These are phyloP conservation scores for Alternaria infectoria DNA, from an alignment of 2,329 filamentous ascomycete species.

Conservation along the genomic window DNA sequence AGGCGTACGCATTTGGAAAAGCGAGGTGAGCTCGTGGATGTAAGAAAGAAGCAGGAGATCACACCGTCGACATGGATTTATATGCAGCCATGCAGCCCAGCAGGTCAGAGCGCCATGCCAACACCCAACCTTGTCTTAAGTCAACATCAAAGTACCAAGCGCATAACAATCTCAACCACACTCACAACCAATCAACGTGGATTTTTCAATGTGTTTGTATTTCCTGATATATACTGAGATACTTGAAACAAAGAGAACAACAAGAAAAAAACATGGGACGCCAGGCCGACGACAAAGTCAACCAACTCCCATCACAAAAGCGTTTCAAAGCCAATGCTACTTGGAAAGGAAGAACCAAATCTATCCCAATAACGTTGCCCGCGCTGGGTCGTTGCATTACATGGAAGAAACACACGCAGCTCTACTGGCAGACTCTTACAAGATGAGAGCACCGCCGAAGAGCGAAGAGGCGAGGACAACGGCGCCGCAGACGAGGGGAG, in stretches of 20 bases:
- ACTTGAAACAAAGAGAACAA: not conserved
- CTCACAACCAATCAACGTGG: not conserved
- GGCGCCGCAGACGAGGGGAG: constrained; percentile 59
- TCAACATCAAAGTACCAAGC: not conserved
- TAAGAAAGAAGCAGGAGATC: not conserved
- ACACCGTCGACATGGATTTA: not conserved
- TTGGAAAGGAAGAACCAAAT: not conserved
- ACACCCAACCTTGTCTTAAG: no score
- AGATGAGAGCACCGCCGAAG: constrained; percentile 58
- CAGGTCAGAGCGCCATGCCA: not conserved
- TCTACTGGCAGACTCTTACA: constrained; percentile 29
- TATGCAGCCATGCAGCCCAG: not conserved
- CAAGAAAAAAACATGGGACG: not conserved
- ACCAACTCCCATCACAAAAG: not conserved
- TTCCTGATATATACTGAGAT: not conserved
- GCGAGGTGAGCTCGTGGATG: not conserved
- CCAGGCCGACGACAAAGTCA: not conserved
- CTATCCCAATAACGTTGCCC: constrained; percentile 29
- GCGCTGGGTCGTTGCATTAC: constrained; percentile 38
- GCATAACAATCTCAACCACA: not conserved
- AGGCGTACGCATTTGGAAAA: not conserved
- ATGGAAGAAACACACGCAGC: not conserved
- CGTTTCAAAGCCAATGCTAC: not conserved
- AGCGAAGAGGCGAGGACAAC: constrained; percentile 61
- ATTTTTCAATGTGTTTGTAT: not conserved